Conservation (phyloP, 2,329 filamentous ascomycete genomes). For the Fusarium tupiense region DNA sequence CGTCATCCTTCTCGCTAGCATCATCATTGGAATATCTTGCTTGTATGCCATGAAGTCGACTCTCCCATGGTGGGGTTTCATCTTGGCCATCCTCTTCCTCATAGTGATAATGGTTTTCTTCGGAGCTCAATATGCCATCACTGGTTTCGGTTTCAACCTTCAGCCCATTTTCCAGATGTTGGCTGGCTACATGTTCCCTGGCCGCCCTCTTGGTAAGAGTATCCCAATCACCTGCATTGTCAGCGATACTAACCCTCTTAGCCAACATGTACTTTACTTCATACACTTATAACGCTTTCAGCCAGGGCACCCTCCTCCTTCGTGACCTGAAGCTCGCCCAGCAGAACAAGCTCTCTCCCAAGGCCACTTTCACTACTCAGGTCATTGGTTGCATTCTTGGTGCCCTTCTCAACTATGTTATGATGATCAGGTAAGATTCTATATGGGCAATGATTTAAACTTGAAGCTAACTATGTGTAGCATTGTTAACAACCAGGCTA, state of each 20-base stretch:
- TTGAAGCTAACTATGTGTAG: conserved; percentile 43
- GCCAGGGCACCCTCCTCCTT: background rate
- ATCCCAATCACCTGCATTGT: accelerated
- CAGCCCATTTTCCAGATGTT: conserved; percentile 31
- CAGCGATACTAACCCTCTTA: accelerated
- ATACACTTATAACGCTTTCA: conserved; percentile 20
- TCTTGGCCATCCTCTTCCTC: conserved; percentile 50
- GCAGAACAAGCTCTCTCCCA: conserved; percentile 24
- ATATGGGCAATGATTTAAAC: too few species aligned
- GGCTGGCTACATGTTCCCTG: conserved; percentile 24
- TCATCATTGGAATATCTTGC: conserved; percentile 1
- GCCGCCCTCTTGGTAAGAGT: conserved; percentile 17
- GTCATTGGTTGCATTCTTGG: conserved; percentile 65
- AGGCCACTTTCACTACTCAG: conserved; percentile 51
- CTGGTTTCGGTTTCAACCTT: conserved; percentile 13
- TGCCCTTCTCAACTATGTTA: conserved; percentile 62
- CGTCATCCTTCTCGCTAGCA: background rate
- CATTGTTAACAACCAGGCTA: conserved; percentile 59
- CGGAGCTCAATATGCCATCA: conserved; percentile 43
- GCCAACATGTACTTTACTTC: conserved; percentile 35
- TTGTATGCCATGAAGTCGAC: conserved; percentile 43
- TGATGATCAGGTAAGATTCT: conserved; percentile 53
- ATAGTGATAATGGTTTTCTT: conserved; percentile 52
- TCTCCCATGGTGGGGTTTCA: conserved; percentile 52
- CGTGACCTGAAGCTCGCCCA: conserved; percentile 22